These are phyloP conservation scores for Mycena indigotica DNA, from an alignment of 768 basidiomycete species.

Conservation along the genomic window DNA sequence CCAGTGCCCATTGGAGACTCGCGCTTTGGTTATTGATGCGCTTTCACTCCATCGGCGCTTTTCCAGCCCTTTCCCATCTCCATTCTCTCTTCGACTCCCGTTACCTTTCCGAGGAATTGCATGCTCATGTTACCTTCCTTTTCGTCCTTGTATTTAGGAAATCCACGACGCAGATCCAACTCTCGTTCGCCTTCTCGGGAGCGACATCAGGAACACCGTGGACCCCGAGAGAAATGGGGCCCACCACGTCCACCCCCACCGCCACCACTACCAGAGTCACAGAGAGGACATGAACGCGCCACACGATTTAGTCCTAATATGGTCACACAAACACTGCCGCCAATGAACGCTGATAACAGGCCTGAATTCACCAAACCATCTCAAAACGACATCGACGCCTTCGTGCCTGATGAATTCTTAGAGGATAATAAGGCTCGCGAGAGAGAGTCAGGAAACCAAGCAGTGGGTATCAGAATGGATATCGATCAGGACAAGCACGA, in stretches of 20 bases:
- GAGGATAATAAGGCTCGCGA: slow-evolving; percentile 7
- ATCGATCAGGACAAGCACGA: neutral
- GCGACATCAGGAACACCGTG: slow-evolving; percentile 7
- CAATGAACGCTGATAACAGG: neutral
- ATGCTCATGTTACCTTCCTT: slow-evolving; percentile 16
- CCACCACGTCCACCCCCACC: too few relatives aligned
- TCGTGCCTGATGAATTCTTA: slow-evolving; percentile 20
- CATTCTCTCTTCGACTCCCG: slow-evolving; percentile 17
- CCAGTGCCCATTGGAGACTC: neutral
- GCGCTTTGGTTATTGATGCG: neutral
- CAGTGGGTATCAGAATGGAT: neutral
- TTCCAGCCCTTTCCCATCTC: slow-evolving; percentile 1
- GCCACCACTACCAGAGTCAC: neutral
- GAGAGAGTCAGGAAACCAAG: neutral
- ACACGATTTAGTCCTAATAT: neutral
- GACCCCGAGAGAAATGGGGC: neutral
- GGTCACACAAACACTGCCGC: neutral
- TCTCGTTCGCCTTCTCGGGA: slow-evolving; percentile 19
- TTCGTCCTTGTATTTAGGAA: slow-evolving; percentile 15
- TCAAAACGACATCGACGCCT: slow-evolving; percentile 1
- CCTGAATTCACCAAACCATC: neutral
- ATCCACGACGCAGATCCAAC: slow-evolving; percentile 7
- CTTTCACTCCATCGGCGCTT: neutral
- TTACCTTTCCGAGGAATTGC: slow-evolving; percentile 13
- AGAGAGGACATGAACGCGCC: neutral